These are phyloP conservation scores for Amanita muscaria DNA, from an alignment of 768 basidiomycete genomes.

Conservation along the genomic window DNA sequence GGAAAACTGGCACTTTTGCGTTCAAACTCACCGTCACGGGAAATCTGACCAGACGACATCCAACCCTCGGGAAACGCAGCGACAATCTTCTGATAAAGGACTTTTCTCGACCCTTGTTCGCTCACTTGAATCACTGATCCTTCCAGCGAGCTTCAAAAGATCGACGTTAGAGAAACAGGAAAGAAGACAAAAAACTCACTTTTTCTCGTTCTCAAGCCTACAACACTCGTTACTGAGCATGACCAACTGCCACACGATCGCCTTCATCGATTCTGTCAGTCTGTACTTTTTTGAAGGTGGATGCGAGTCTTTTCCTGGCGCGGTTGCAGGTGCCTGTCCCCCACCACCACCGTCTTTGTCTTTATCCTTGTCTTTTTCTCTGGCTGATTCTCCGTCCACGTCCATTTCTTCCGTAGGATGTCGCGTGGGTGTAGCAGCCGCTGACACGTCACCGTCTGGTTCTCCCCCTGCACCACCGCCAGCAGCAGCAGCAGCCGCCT, in stretches of 20 bases:
- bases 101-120: conserved; percentile 74
- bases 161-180: no score
- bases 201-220: conserved; percentile 43
- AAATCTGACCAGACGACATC: conserved; percentile 82
- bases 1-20: background rate
- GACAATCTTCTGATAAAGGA: conserved; percentile 77
- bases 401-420: conserved; percentile 42
- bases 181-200: conserved; percentile 19
- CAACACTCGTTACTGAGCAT: conserved; percentile 78
- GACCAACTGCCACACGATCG: conserved; percentile 71
- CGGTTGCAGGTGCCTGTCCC: conserved; percentile 15
- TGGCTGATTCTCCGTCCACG: conserved; percentile 22
- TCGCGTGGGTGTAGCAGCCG: conserved; percentile 31
- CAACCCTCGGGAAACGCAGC: conserved; percentile 76
- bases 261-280: conserved; percentile 75
- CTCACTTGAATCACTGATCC: conserved; percentile 64
- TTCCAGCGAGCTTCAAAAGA: conserved; percentile 48
- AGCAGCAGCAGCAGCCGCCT: conserved; percentile 21
- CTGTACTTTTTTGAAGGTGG: conserved; percentile 72
- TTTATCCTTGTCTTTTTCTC: conserved; percentile 18
- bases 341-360: conserved; percentile 19
- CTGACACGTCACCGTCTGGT: conserved; percentile 8
- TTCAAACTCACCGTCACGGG: conserved; percentile 63
- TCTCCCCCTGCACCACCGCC: conserved; percentile 15
- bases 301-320: conserved; percentile 30